phyloP scores from a whole-genome alignment of 2,329 filamentous ascomycete genomes.

The Paecilomyces variotii region DNA sequence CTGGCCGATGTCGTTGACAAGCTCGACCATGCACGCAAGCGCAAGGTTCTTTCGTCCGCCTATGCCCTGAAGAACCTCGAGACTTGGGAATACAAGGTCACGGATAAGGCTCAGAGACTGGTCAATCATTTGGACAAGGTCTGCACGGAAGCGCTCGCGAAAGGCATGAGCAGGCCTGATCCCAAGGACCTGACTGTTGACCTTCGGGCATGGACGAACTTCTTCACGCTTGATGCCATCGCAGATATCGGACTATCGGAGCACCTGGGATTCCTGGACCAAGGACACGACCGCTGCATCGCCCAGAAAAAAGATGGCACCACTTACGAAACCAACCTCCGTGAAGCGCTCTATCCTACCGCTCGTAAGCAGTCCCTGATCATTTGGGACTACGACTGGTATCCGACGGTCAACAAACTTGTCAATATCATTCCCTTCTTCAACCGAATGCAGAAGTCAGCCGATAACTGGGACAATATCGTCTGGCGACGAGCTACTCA shows the following conservation, averaged over 20 bases:
- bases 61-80: constrained; percentile 49
- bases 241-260: constrained; percentile 48
- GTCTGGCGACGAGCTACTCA: constrained; percentile 36
- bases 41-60: constrained; percentile 43
- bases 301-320: constrained; percentile 41
- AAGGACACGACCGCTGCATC: constrained; percentile 38
- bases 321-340: constrained; percentile 39
- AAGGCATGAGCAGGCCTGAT: constrained; percentile 14
- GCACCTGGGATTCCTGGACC: constrained; percentile 45
- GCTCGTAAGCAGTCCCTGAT: constrained; percentile 44
- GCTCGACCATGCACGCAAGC: constrained; percentile 44
- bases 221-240: constrained; percentile 51
- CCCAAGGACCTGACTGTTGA: constrained; percentile 41
- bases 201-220: constrained; percentile 46
- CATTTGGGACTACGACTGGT: constrained; percentile 47
- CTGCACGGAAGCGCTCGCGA: constrained; percentile 30
- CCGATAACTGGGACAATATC: constrained; percentile 37
- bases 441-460: constrained; percentile 9
- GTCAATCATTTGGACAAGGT: constrained; percentile 37
- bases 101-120: constrained; percentile 42
- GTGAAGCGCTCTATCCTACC: constrained; percentile 45
- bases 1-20: constrained; percentile 48
- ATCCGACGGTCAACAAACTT: constrained; percentile 39
- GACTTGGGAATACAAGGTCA: constrained; percentile 48
- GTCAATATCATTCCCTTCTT: constrained; percentile 37